These are phyloP conservation scores for Boletus patriciae DNA, from an alignment of 768 basidiomycete species.

Conservation along the genomic window DNA sequence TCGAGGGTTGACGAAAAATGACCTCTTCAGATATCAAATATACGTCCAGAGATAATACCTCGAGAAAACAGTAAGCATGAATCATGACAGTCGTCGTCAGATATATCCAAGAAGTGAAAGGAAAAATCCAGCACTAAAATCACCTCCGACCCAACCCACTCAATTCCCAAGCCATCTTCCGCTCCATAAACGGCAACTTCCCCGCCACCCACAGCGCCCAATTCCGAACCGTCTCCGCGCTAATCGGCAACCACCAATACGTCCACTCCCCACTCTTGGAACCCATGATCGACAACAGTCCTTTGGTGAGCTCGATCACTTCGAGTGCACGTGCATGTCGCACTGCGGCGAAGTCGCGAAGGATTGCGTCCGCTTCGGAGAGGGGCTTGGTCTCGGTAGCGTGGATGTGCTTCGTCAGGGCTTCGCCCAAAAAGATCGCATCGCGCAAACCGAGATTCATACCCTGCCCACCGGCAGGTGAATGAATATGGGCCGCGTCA, in stretches of 20 bases:
- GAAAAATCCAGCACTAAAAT: not conserved
- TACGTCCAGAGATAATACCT: not conserved
- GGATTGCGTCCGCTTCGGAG: slow-evolving; percentile 31
- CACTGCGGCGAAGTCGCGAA: slow-evolving; percentile 37
- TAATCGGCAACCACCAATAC: slow-evolving; percentile 32
- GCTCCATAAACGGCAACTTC: slow-evolving; percentile 20
- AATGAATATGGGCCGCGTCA: slow-evolving; percentile 55
- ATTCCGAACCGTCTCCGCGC: slow-evolving; percentile 28
- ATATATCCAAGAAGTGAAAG: not conserved
- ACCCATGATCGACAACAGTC: slow-evolving; percentile 27
- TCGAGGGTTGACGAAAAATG: too few species aligned
- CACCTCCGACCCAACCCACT: slow-evolving; percentile 30
- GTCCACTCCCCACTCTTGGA: slow-evolving; percentile 11
- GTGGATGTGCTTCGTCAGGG: slow-evolving; percentile 38
- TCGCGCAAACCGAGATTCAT: slow-evolving; percentile 61
- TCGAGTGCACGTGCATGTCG: slow-evolving; percentile 43
- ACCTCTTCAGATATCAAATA: not conserved
- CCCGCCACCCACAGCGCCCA: slow-evolving; percentile 26
- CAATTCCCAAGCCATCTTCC: slow-evolving; percentile 24
- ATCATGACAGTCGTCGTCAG: not conserved
- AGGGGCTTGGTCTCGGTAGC: slow-evolving; percentile 10
- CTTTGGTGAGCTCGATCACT: slow-evolving; percentile 44
- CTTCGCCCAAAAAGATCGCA: slow-evolving; percentile 46
- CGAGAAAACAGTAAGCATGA: not conserved
- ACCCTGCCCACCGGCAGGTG: slow-evolving; percentile 57